Base-by-base conservation (phyloP, 108 stramenopile species). In the Cylindrotheca fusiformis region DNA sequence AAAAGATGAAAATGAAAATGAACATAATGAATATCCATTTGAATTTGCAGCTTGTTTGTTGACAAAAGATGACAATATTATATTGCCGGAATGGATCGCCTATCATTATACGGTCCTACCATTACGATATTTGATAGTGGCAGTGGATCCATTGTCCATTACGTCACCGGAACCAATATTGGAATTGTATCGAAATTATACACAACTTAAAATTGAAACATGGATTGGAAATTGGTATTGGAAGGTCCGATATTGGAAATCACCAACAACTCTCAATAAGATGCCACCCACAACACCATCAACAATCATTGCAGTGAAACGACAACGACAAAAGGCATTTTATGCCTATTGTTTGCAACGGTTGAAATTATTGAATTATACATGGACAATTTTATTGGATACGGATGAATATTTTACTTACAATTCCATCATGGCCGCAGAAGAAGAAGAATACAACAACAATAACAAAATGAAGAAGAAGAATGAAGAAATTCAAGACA, bases 31-130 rank as follows among this genome's bases (percentile, higher is more conserved):
- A 17, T 41, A 41, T 41, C 36, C 36, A 41, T 41, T 41, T 14
- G 36, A 41, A 41, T 63, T 75, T 54, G 52, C 79, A 0, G 82
- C 75, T 17, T 86, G 85, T 60, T 48, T 86, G 14, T 46, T 86
- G 12, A 77, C 79, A 6, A 86, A 79, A 54, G 85, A 86, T 52
- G 63, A 63, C 14, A 53, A 47, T 32, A 28, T 10, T 2, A 53
- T 53, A 17, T 33, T 63, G 8, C 41, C 63, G 17, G 76, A 77
- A 44, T 86, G 88, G 84, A 44, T 89, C 17, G 87, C 87, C 51
- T 88, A 88, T 79, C 87, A 88, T 36, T 83, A 85, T 58, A 81
- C 78, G 48, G 71, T 80, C 4, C 36, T 83, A 31, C 80, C 82
- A 8, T 63, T 88, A 10, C 71, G 82, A 0, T 63, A 80, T 31